Evolutionary conservation across 805 yeast genomes (phyloP), one percentile per base, ranked within the genome.

Genomic region (Phaffomyces thermotolerans): DNA sequence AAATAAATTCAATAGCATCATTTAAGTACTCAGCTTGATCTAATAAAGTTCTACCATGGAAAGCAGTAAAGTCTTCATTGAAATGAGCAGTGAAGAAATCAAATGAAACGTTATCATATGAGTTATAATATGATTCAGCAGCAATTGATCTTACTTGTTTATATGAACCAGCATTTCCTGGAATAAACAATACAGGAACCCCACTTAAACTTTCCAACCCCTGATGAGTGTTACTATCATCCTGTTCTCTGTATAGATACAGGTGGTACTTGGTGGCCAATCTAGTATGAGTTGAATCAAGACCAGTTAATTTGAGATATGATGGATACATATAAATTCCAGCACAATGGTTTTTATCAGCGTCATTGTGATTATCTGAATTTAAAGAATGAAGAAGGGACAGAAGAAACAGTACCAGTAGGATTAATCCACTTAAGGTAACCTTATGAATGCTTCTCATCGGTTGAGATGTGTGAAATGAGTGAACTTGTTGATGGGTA

Each of bases 161-260:
- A 61, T 78, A 89, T 44, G 95, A 82, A 1, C 99, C 99, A 0
- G 99, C 99, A 59, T 95, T 93, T 1, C 99, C 99, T 1, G 99
- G 99, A 34, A 95, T 84, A 62, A 93, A 93, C 14, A 93, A 66
- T 2, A 88, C 89, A 0, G 99, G 99, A 2, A 85, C 74, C 0
- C 98, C 98, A 43, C 69, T 72, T 3, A 55, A 42, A 1, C 42
- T 39, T 6, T 37, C 17, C 17, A 75, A 51, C 46, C 47, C 62
- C 46, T 56, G 57, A 0, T 95, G 91, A 5, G 72, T 58, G 4
- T 58, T 57, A 56, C 84, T 91, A 51, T 66, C 68, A 0, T 79
- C 83, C 49, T 86, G 95, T 56, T 95, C 99, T 42, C 97, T 66
- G 63, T 91, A 93, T 3, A 89, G 69, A 53, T 82, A 86, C 3